These are phyloP conservation scores for Colletotrichum sp. DNA, from an alignment of 2,329 filamentous ascomycete species.

Conservation along the genomic window DNA sequence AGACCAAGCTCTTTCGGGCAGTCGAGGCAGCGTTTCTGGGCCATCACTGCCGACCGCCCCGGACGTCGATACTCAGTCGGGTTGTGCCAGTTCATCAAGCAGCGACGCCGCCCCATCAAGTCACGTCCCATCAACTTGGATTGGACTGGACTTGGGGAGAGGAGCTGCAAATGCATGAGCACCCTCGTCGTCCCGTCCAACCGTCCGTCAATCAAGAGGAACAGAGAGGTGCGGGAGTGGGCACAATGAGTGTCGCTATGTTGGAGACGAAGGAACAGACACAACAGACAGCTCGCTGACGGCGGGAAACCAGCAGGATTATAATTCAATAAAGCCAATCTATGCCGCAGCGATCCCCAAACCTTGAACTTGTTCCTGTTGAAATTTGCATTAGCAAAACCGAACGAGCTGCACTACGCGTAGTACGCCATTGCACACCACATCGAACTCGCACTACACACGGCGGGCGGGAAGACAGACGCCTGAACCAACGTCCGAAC, in stretches of 20 bases:
- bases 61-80: slow-evolving; percentile 14
- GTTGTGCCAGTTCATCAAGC: slow-evolving; percentile 21
- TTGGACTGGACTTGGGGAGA: slow-evolving; percentile 5
- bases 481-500: slow-evolving; percentile 17
- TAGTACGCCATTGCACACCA: neutral
- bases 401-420: neutral
- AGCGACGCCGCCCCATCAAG: slow-evolving; percentile 18
- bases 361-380: neutral
- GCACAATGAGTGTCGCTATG: neutral
- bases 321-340: slow-evolving; percentile 4
- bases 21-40: neutral
- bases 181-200: slow-evolving; percentile 10
- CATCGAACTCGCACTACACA: neutral
- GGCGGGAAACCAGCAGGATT: slow-evolving; percentile 3
- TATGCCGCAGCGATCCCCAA: neutral
- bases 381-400: neutral
- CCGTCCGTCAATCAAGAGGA: slow-evolving; percentile 13
- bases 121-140: slow-evolving; percentile 10
- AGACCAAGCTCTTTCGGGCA: slow-evolving; percentile 9
- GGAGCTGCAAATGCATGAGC: slow-evolving; percentile 2
- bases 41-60: slow-evolving; percentile 14
- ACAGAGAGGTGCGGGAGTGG: neutral
- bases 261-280: slow-evolving; percentile 10
- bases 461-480: neutral
- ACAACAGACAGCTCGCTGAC: slow-evolving; percentile 10